Conservation (phyloP, 2,329 filamentous ascomycete genomes). For the Epichloe glyceriae region DNA sequence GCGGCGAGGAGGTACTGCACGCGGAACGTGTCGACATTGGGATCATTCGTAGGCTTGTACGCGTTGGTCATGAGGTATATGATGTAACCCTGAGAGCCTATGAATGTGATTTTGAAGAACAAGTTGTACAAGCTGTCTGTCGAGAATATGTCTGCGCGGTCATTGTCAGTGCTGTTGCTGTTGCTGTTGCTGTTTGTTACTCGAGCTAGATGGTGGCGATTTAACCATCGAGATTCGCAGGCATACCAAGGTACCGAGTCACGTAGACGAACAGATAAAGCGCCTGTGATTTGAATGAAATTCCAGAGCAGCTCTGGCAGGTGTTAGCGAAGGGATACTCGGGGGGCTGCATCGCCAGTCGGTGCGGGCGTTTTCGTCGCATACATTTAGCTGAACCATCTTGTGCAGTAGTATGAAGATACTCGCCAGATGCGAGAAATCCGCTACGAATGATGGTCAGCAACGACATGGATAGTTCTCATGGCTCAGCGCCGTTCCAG, state of each 20-base stretch:
- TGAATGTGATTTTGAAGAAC: constrained; percentile 91
- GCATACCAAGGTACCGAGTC: constrained; percentile 76
- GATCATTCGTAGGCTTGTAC: constrained; percentile 95
- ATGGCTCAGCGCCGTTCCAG: constrained; percentile 7
- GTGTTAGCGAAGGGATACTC: constrained; percentile 1
- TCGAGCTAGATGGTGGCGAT: background rate
- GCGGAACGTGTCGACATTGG: constrained; percentile 93
- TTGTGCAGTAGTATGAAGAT: constrained; percentile 94
- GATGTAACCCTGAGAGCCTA: constrained; percentile 79
- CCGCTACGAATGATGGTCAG: constrained; percentile 43
- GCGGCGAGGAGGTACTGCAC: constrained; percentile 86
- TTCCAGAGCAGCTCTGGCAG: constrained; percentile 78
- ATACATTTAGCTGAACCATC: constrained; percentile 84
- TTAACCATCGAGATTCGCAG: background rate
- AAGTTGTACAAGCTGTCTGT: constrained; percentile 82
- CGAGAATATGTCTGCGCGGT: constrained; percentile 62
- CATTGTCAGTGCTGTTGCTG: background rate
- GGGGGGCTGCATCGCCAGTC: constrained; percentile 7
- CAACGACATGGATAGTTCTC: constrained; percentile 3
- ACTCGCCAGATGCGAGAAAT: constrained; percentile 88
- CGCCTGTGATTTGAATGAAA: constrained; percentile 97
- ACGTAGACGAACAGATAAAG: constrained; percentile 90
- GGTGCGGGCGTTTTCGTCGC: constrained; percentile 13
- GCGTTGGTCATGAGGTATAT: constrained; percentile 96
- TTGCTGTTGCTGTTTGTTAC: background rate